Evolutionary conservation across 257 asterid species (phyloP), one percentile per base, ranked within the genome.

Genomic region (Capsicum chinense): DNA sequence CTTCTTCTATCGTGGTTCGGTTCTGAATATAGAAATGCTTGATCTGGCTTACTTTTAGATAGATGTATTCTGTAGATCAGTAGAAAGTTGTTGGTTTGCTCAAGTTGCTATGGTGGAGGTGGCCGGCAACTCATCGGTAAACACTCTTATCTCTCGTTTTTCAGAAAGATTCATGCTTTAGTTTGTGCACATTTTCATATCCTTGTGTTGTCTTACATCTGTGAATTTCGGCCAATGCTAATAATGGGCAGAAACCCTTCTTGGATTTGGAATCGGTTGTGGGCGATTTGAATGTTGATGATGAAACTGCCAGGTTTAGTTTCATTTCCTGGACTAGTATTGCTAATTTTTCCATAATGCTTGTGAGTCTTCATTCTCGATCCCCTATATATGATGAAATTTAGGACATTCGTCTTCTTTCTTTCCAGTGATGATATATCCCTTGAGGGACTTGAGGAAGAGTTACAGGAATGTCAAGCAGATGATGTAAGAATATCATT

Each of bases 381-480:
- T 21, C 44, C 13, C 12, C 60, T 50, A 50, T 74, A 6, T 68
- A 83, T 33, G 15, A 56, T 62, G 68, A 59, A 83, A 67, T 54
- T 66, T 16, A 54, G 33, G 81, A 78, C 68, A 56, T 83, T 83
- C 26, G 10, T 83, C 42, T 50, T 66, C 54, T 35, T 68, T 39
- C 63, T 54, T 70, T 68, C 47, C 64, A 97, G 98, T 83, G 98
- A 93, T 86, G 99, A 92, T 89, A 87, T 93, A 83, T 93, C 99
- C 47, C 92, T 97, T 79, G 95, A 97, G 84, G 98, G 98, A 84
- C 91, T 97, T 14, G 98, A 93, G 88, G 93, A 95, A 86, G 98
- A 95, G 88, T 98, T 97, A 63, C 91, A 93, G 69, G 99, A 93
- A 89, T 97, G 99, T 92, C 89, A 91, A 89, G 89, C 89, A 60